Evolutionary conservation across 306 rosid species (phyloP).

Genomic region (Mucuna pruriens): DNA sequence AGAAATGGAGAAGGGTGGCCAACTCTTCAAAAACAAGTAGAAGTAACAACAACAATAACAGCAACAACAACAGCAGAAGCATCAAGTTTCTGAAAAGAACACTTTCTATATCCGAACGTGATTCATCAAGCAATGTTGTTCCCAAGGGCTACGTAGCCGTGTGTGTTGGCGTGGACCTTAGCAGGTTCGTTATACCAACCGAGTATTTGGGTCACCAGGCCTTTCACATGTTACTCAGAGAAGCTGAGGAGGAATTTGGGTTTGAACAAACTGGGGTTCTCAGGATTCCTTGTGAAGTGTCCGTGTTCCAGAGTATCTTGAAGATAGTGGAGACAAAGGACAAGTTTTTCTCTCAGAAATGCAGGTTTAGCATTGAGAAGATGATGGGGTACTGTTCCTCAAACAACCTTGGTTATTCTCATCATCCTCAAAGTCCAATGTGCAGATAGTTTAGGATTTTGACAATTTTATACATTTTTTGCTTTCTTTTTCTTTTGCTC

Average conservation of each 20-base stretch:
- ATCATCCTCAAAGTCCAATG: conserved; percentile 79
- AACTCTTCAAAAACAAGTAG: conserved; percentile 57
- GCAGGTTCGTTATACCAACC: conserved; percentile 80
- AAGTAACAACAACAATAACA: conserved; percentile 17
- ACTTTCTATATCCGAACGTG: conserved; percentile 62
- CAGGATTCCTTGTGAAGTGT: conserved; percentile 84
- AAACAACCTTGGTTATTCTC: conserved; percentile 55
- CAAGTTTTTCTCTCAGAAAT: conserved; percentile 47
- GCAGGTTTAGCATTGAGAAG: conserved; percentile 48
- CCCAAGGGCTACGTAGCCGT: conserved; percentile 92
- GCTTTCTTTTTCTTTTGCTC: conserved; percentile 31
- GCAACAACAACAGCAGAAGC: conserved; percentile 47
- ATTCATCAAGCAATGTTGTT: conserved; percentile 46
- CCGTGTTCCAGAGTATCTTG: conserved; percentile 71
- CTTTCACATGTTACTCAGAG: conserved; percentile 69
- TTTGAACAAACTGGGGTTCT: conserved; percentile 85
- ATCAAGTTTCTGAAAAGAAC: conserved; percentile 76
- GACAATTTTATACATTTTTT: conserved; percentile 8
- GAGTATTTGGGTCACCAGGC: conserved; percentile 71
- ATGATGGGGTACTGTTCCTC: conserved; percentile 55
- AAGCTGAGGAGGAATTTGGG: conserved; percentile 97
- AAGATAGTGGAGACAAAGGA: conserved; percentile 67
- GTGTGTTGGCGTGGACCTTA: conserved; percentile 75
- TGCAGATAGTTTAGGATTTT: conserved; percentile 63
- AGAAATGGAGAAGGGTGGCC: conserved; percentile 91